Evolutionary conservation across 257 asterid species (phyloP), one percentile per base, ranked within the genome.

Genomic region (Capsicum rhomboideum): DNA sequence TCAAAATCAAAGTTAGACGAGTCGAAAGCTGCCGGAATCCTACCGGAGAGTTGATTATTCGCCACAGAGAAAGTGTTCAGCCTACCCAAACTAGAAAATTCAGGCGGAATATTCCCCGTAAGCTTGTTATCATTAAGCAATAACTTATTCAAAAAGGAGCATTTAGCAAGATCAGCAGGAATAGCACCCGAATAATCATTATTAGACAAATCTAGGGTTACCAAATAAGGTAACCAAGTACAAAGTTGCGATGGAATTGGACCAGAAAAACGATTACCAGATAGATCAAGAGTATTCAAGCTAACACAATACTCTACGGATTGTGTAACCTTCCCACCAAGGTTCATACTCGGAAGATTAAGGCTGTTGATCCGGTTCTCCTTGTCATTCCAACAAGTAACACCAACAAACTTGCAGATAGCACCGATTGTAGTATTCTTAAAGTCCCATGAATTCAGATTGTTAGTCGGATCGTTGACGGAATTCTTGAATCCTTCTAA

Each of bases 191-290:
- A 87, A 78, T 93, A 90, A 31, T 17, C 42, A 37, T 97, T 97
- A n/a, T 75, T 68, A 18, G 99, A 92, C 82, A 97, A 87, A 87
- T 97, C 98, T 29, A 95, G 92, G 67, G 88, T 86, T 2, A 89
- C 91, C 83, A 97, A 88, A 90, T 90, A 95, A 8, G 98, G 97
- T 83, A 97, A 80, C 99, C 99, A 95, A 44, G 69, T 83, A 84
- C 98, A 97, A 84, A 97, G 91, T 85, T 89, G 84, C 34, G 86
- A 10, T 7, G 99, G 97, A 58, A 97, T 95, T 72, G 92, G 56
- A 82, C 99, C 98, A 23, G 94, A 85, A 63, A 95, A 85, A 14
- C 87, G 75, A 61, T 97, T 96, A 85, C 95, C 98, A 29, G 96
- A 87, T 59, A 96, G 96, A 90, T 87, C 93, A 11, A 96, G 90